Conservation (phyloP, 1,284 basidiomycete species). For the Puccinia polysora region DNA sequence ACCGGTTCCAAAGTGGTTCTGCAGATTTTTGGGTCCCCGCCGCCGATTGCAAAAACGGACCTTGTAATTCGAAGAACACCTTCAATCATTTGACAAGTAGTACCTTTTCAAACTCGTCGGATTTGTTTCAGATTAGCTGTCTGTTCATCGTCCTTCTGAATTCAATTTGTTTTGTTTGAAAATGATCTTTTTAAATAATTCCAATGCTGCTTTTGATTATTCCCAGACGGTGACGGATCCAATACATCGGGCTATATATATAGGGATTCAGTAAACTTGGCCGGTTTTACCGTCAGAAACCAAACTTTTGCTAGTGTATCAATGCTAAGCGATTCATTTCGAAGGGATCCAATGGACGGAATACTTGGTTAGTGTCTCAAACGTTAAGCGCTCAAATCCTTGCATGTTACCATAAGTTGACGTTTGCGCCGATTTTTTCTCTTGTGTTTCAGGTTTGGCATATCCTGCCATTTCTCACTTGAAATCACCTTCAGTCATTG, state of each 20-base stretch:
- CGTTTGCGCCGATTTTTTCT: background rate
- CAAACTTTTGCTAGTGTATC: conserved; percentile 36
- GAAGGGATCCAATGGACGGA: conserved; percentile 25
- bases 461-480: conserved; percentile 39
- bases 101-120: background rate
- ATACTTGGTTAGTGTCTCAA: conserved; percentile 27
- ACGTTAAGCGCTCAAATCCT: background rate
- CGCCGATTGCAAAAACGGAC: conserved; percentile 9
- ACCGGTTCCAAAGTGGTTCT: conserved; percentile 20
- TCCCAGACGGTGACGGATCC: conserved; percentile 42
- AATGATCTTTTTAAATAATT: background rate
- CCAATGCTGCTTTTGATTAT: background rate
- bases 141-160: background rate
- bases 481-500: conserved; percentile 18
- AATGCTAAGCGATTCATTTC: conserved; percentile 10
- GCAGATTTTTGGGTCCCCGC: conserved; percentile 36
- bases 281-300: conserved; percentile 19
- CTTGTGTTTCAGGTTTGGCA: conserved; percentile 17
- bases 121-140: conserved; percentile 21
- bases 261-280: conserved; percentile 11
- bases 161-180: background rate
- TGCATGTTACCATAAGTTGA: background rate
- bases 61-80: conserved; percentile 27
- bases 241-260: conserved; percentile 26
- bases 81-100: conserved; percentile 24